Percentiles rank a stretch among this genome's conserved stretches.
phyloP scores from a whole-genome alignment of 371 early-diverging fungal species.

The Gilbertella persicaria region DNA sequence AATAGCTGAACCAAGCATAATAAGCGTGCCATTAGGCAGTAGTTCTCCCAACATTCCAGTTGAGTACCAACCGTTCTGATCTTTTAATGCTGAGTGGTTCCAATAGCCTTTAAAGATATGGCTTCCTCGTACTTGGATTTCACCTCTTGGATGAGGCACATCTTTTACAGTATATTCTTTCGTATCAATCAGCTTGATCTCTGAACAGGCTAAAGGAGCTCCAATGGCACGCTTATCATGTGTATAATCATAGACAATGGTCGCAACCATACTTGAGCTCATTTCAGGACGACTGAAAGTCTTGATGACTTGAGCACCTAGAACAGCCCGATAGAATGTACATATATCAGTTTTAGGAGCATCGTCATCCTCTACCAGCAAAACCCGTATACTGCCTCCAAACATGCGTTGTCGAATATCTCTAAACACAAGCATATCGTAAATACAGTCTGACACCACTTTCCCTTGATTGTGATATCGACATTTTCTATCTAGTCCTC shows the following conservation, averaged over 20 bases:
- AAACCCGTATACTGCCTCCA: constrained; percentile 65
- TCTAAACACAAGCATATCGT: constrained; percentile 28
- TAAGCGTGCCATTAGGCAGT: constrained; percentile 56
- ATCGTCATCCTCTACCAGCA: constrained; percentile 61
- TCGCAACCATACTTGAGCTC: constrained; percentile 41
- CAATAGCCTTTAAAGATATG: constrained; percentile 40
- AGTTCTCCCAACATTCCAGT: constrained; percentile 76
- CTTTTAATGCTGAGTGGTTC: constrained; percentile 58
- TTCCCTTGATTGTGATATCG: constrained; percentile 14
- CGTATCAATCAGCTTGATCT: constrained; percentile 79
- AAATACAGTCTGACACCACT: constrained; percentile 21
- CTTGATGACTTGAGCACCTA: constrained; percentile 45
- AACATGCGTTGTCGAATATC: constrained; percentile 54
- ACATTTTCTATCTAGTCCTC: constrained; percentile 17
- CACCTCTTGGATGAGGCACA: constrained; percentile 72
- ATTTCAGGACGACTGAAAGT: constrained; percentile 60
- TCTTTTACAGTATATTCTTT: constrained; percentile 60
- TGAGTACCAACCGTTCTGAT: constrained; percentile 74
- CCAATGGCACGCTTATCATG: constrained; percentile 47
- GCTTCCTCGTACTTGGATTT: constrained; percentile 43
- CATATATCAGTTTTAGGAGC: constrained; percentile 6
- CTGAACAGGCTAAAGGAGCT: constrained; percentile 60
- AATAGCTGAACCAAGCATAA: background rate
- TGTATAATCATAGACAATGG: constrained; percentile 44
- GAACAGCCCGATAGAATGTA: constrained; percentile 36